Evolutionary conservation across 805 yeast genomes (phyloP).

Genomic region (Peterozyma xylosa): DNA sequence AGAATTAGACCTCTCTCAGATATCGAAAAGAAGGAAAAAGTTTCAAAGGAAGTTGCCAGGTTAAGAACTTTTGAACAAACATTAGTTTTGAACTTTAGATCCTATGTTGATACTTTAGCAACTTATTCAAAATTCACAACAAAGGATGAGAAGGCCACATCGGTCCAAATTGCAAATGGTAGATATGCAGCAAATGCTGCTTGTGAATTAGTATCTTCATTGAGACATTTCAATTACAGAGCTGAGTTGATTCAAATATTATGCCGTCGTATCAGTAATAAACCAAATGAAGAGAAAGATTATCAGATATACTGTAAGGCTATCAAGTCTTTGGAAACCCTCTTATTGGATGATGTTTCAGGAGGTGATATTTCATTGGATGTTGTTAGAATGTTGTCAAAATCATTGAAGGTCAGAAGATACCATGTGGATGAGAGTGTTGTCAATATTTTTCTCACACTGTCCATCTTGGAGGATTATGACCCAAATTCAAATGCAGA

Average conservation of each 20-base stretch:
- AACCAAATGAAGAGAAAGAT: slow-evolving; percentile 42
- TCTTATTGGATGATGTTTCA: slow-evolving; percentile 69
- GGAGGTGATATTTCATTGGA: slow-evolving; percentile 79
- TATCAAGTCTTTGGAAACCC: slow-evolving; percentile 55
- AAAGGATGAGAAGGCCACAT: slow-evolving; percentile 22
- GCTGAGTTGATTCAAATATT: slow-evolving; percentile 64
- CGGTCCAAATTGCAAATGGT: slow-evolving; percentile 31
- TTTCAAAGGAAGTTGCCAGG: slow-evolving; percentile 72
- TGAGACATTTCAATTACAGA: slow-evolving; percentile 76
- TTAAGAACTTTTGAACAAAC: slow-evolving; percentile 77
- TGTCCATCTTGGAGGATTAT: slow-evolving; percentile 61
- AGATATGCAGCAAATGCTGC: slow-evolving; percentile 65
- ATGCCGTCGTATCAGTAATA: slow-evolving; percentile 58
- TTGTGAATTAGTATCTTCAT: slow-evolving; percentile 62
- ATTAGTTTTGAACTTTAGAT: slow-evolving; percentile 60
- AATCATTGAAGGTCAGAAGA: slow-evolving; percentile 64
- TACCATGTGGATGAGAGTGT: slow-evolving; percentile 82
- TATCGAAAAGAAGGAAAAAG: slow-evolving; percentile 72
- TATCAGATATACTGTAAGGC: slow-evolving; percentile 47
- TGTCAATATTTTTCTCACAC: slow-evolving; percentile 60
- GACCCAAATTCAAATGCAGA: slow-evolving; percentile 55
- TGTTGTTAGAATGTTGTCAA: slow-evolving; percentile 56
- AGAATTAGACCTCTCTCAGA: slow-evolving; percentile 79
- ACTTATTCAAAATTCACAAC: slow-evolving; percentile 20
- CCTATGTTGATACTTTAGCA: slow-evolving; percentile 52